Conservation (phyloP, 441 rosid species). For the Brassica balearica region DNA sequence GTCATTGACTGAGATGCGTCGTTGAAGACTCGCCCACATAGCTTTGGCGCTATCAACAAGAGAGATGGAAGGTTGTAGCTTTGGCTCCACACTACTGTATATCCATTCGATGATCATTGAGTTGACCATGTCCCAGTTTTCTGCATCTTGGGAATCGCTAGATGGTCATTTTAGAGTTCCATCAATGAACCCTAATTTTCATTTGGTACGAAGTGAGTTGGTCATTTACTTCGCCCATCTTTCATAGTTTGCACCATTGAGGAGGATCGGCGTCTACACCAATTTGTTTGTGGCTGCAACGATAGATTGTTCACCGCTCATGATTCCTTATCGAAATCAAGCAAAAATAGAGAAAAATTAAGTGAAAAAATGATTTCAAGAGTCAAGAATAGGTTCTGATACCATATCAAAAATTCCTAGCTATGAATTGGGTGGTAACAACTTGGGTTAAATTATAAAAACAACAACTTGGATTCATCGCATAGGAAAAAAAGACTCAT, state of each 20-base stretch:
- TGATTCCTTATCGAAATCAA: too few relatives aligned
- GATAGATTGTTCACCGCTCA: too few relatives aligned
- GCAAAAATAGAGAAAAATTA: too few relatives aligned
- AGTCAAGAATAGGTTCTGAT: too few relatives aligned
- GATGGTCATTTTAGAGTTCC: background rate
- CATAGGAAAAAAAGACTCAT: background rate
- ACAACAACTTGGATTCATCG: constrained; percentile 1
- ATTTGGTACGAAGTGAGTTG: background rate
- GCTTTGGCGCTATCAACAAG: background rate
- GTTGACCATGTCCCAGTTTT: background rate
- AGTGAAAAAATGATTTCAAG: too few relatives aligned
- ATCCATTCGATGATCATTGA: background rate
- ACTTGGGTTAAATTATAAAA: background rate
- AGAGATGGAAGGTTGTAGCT: background rate
- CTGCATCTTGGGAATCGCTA: background rate
- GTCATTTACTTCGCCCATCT: background rate
- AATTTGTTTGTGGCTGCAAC: too few relatives aligned
- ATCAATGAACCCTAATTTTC: background rate
- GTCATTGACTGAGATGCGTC: background rate
- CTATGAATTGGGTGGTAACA: constrained; percentile 9
- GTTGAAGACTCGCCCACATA: background rate
- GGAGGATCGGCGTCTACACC: background rate
- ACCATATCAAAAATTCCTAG: background rate
- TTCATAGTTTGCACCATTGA: background rate
- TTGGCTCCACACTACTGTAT: background rate